A percentile compares a stretch with the other conserved stretches of the same genome.
These are phyloP conservation scores for Ophiostoma pallidulum DNA, from an alignment of 2,329 filamentous ascomycete genomes.

Conservation along the genomic window DNA sequence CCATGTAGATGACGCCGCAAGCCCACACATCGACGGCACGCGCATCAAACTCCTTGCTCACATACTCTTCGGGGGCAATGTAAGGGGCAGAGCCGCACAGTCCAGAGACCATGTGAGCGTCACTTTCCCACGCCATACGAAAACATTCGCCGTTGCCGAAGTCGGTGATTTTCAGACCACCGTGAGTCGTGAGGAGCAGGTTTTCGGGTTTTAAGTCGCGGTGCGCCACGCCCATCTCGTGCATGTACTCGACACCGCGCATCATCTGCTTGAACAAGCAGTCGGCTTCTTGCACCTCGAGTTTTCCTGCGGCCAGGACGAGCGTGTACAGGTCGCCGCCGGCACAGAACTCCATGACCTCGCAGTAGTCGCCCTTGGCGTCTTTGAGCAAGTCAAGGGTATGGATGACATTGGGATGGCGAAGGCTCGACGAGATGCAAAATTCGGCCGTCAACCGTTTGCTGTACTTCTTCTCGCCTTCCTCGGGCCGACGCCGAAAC, in stretches of 20 bases:
- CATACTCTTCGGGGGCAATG: constrained; percentile 94
- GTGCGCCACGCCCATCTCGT: constrained; percentile 98
- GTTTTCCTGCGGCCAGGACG: constrained; percentile 80
- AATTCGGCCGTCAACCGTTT: constrained; percentile 96
- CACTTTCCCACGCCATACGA: constrained; percentile 98
- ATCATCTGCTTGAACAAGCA: constrained; percentile 99
- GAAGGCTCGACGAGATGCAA: constrained; percentile 93
- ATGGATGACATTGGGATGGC: constrained; percentile 96
- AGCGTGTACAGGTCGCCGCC: constrained; percentile 93
- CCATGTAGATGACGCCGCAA: constrained; percentile 98
- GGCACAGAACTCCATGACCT: constrained; percentile 98
- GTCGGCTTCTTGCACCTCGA: constrained; percentile 87
- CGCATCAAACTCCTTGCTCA: constrained; percentile 91
- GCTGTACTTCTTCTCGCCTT: constrained; percentile 95
- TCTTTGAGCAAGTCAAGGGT: constrained; percentile 93
- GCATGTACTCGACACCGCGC: constrained; percentile 97
- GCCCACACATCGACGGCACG: constrained; percentile 98
- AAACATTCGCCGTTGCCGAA: constrained; percentile 99
- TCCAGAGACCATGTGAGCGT: constrained; percentile 95
- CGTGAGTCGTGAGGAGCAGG: constrained; percentile 82
- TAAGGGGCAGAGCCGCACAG: constrained; percentile 95
- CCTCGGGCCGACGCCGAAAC: constrained; percentile 86
- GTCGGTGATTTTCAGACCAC: constrained; percentile 92
- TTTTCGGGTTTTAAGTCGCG: constrained; percentile 97
- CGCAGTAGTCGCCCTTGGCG: constrained; percentile 93